Base-by-base conservation (phyloP, 2,329 filamentous ascomycete species). In the Hypocreales sp. region DNA sequence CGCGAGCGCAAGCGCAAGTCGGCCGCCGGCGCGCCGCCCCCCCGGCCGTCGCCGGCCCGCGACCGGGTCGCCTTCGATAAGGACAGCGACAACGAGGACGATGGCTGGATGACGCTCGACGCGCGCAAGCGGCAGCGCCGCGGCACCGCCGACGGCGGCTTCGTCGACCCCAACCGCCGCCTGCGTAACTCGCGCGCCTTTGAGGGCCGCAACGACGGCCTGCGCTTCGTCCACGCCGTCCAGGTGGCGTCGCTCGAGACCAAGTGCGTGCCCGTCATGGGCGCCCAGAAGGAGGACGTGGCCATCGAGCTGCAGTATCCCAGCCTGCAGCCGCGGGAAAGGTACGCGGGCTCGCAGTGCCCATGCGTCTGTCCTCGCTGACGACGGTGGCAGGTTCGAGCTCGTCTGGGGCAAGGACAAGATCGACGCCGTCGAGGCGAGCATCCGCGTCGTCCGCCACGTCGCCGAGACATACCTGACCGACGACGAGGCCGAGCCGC, bases 241-340 rank as follows among this genome's bases (percentile, higher is more conserved):
- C 58, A 72, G 36, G 58, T 75, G 14, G 63, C 64, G 20, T 67
- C 58, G 24, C 47, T 64, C 14, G 51, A 56, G 28, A 53, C 59
- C 5, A 63, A 61, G 22, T 69, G 64, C 32, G 58, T 61, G 16
- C 60, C 61, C 1, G 58, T 61, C 9, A 54, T 67, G 32, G 58
- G 58, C 21, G 55, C 61, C 3, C 51, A 55, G 25, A 53, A 59
- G 25, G 58, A 71, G 32, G 64, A 71, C 31, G 60, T 73, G 6
- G 56, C 52, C 8, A 68, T 92, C 32, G 60, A 75, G 44, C 56
- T 95, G 39, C 80, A 90, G 49, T 95, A 95, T 51, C 87, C 90
- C 8, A 86, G 81, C 48, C 60, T 64, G 35, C 67, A 72, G 30
- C 63, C 64, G 26, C 67, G 67, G 28, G 81, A 90, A 53, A 71